Evolutionary conservation across 2,329 filamentous ascomycete species (phyloP), one percentile per base, ranked within the genome.

Genomic region (Pseudocercospora crystallina): DNA sequence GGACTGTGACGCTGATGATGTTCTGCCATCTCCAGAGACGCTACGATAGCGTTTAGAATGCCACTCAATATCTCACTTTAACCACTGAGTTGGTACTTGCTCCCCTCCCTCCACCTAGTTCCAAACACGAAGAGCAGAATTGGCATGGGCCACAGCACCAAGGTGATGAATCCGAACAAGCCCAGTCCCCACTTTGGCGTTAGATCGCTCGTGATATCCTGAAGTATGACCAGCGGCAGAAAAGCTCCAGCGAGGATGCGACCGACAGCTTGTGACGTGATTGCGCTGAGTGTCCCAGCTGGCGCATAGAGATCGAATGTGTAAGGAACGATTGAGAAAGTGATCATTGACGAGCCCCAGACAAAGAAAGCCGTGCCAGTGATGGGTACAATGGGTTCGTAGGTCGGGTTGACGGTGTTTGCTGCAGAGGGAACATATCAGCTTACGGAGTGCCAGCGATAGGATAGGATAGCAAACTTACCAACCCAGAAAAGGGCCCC

Each of bases 261-360:
- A 17, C 57, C 51, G 20, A 54, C 63, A 7, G 69, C 69, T 8
- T 62, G 63, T 20, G 63, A 56, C 1, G 69, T 71, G 15, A 71
- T 59, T 1, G 69, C 69, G 5, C 67, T 59, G 3, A 71, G 60
- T 1, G 69, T 71, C 13, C 61, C 65, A 3, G 61, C 61, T 1
- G 69, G 62, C 11, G 67, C 61, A 50, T 67, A 71, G 2, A 67
- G 69, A 47, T 71, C 69, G 60, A 71, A 71, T 30, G 71, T 61
- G 48, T 71, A 71, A 8, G 68, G 61, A 13, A 71, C 57, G 11
- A 66, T 47, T 5, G 65, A 66, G 41, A 69, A 67, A 15, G 68
- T 58, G 30, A 67, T 57, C 38, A 59, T 60, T 20, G 67, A 48
- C 51, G 58, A 60, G 37, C 65, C 68, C 61, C 65, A 70, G 38